Percentiles rank a stretch among this genome's conserved stretches.
Conservation (phyloP, 495 filamentous ascomycete genomes). For the Aspergillus funiculosus region DNA sequence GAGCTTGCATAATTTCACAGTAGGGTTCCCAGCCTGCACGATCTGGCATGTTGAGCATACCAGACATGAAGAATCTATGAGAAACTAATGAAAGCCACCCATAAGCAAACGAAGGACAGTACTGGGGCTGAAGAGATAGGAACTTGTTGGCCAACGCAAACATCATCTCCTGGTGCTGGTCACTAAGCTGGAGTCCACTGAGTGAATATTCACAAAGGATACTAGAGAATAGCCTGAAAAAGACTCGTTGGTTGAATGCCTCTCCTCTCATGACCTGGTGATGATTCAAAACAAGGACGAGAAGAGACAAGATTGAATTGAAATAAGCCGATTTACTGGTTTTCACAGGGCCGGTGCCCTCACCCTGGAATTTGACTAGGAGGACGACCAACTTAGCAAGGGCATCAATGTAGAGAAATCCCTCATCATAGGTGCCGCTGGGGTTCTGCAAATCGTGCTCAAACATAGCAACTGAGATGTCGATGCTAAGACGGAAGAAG, state of each 20-base stretch:
- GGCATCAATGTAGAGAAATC: constrained; percentile 74
- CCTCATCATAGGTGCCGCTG: constrained; percentile 58
- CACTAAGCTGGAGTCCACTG: constrained; percentile 40
- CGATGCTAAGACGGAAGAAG: constrained; percentile 79
- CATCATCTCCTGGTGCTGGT: constrained; percentile 62
- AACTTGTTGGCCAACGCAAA: constrained; percentile 70
- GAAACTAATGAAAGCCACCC: constrained; percentile 76
- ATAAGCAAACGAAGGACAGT: constrained; percentile 76
- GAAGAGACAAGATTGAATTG: constrained; percentile 65
- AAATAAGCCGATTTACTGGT: constrained; percentile 60
- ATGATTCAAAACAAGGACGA: constrained; percentile 75
- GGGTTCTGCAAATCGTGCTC: constrained; percentile 59
- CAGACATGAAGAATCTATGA: constrained; percentile 83
- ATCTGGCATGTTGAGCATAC: constrained; percentile 63
- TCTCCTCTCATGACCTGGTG: constrained; percentile 80
- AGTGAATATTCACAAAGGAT: constrained; percentile 65
- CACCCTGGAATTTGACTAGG: constrained; percentile 64
- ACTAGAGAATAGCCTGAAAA: constrained; percentile 85
- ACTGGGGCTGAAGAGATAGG: constrained; percentile 64
- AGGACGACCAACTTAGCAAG: constrained; percentile 75
- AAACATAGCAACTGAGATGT: constrained; percentile 67
- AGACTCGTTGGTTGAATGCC: constrained; percentile 78
- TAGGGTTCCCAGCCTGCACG: constrained; percentile 70
- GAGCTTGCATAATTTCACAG: constrained; percentile 65
- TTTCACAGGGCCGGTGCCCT: constrained; percentile 52